Conservation (phyloP, 768 basidiomycete genomes). For the Termitomyces titanicus region DNA sequence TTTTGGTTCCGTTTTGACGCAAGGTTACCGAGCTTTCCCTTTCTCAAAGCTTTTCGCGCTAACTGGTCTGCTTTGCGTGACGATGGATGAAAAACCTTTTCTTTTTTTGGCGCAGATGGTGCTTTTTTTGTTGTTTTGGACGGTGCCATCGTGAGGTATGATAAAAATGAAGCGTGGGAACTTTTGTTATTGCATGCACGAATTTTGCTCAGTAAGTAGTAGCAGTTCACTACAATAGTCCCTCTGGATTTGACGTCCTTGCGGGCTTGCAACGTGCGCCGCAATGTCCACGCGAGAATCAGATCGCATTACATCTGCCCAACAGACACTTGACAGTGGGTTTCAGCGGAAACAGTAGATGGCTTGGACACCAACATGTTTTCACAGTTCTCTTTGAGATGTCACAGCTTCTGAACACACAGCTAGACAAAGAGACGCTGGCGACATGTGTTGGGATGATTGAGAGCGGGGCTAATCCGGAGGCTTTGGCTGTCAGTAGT, state of each 20-base stretch:
- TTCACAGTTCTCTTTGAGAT: conserved; percentile 76
- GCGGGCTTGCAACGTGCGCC: too few species aligned
- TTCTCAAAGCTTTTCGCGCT: conserved; percentile 61
- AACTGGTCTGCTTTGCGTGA: conserved; percentile 83
- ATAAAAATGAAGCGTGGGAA: conserved; percentile 13
- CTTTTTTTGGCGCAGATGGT: conserved; percentile 45
- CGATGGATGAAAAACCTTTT: conserved; percentile 79
- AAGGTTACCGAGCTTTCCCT: conserved; percentile 58
- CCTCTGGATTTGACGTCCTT: not conserved
- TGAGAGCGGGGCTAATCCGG: conserved; percentile 89
- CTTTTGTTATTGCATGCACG: not conserved
- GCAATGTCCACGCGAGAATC: conserved; percentile 50
- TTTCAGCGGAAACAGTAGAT: conserved; percentile 12
- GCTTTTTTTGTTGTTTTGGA: conserved; percentile 35
- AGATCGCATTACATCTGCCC: conserved; percentile 59
- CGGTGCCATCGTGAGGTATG: conserved; percentile 31
- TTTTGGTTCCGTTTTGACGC: conserved; percentile 56
- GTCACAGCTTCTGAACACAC: conserved; percentile 83
- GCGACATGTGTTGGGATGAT: conserved; percentile 91
- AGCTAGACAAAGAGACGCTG: conserved; percentile 87
- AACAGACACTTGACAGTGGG: conserved; percentile 70
- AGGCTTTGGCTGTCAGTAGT: conserved; percentile 74
- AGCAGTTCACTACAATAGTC: too few species aligned
- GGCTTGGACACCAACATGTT: not conserved
- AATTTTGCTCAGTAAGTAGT: too few species aligned